phyloP scores from a whole-genome alignment of 345 rosid species.

The Mallotus nudiflorus region DNA sequence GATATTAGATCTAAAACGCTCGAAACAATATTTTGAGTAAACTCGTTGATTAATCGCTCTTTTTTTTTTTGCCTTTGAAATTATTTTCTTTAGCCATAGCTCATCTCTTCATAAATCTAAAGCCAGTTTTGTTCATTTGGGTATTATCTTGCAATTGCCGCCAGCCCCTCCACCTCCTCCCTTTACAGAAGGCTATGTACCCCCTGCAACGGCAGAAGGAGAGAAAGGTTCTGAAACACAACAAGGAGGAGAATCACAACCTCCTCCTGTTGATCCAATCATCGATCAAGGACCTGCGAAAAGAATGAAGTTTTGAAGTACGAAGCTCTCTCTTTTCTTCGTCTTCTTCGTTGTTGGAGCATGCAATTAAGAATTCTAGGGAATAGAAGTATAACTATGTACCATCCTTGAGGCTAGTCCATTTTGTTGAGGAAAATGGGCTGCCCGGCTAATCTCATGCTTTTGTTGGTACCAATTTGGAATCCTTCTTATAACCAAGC shows the following conservation, averaged over 20 bases:
- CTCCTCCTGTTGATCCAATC: conserved; percentile 71
- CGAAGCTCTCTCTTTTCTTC: neutral
- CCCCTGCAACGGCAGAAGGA: conserved; percentile 50
- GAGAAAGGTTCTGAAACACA: conserved; percentile 67
- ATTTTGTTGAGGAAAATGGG: neutral
- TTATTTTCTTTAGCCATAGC: neutral
- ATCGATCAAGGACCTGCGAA: conserved; percentile 96
- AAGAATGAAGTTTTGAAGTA: conserved; percentile 62
- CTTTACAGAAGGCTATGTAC: conserved; percentile 82
- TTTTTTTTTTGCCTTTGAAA: neutral
- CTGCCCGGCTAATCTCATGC: neutral
- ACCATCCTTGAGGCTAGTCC: too few species aligned
- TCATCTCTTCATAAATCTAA: neutral
- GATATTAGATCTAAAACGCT: neutral
- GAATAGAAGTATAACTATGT: too few species aligned
- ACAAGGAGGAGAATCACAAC: conserved; percentile 58
- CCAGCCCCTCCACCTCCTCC: conserved; percentile 92
- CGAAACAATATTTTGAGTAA: neutral
- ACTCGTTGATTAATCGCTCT: neutral
- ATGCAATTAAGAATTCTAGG: neutral
- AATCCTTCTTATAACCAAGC: too few species aligned
- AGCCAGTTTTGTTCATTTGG: neutral
- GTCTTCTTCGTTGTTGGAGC: neutral
- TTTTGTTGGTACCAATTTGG: too few species aligned
- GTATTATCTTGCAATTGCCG: conserved; percentile 54